Base-by-base conservation (phyloP, 305 asterid genomes). In the Solanum hybrid region DNA sequence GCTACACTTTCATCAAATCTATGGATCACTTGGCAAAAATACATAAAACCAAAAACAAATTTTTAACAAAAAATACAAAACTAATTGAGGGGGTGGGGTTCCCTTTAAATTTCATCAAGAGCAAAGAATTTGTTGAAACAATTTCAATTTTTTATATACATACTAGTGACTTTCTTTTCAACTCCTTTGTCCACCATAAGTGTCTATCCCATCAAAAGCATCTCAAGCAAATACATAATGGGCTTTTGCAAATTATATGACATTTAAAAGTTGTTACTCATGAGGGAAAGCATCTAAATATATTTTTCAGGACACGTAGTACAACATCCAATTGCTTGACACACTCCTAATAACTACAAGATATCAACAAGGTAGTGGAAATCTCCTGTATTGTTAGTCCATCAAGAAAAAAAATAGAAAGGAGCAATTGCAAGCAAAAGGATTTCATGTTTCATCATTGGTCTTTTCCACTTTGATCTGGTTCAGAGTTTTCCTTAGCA, bases 401-500 rank as follows among this genome's bases (percentile, higher is more conserved):
- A 81, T 81, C 69, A 84, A 84, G 87, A 20, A 84, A 84, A 84
- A 51, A 31, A 84, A 84, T 31, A 51, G 75, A 31, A 51, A 51
- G 72, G 42, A 84, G 75, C 37, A 29, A 10, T 51, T 29, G 87
- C 72, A 82, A 82, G 20, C 38, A 75, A 13, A 36, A n/a, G 29
- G 35, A 40, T n/a, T 87, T 88, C 89, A 51, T 82, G 88, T 31
- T 10, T 93, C 92, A 95, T 3, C 91, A 91, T 71, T 88, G 88
- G 78, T 94, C 97, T 29, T 93, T 92, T 76, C 92, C 95, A 69
- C 90, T 91, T 86, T 93, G 90, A 89, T 93, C 95, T 71, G 93
- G 91, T 88, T 90, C 96, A 22, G 95, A 94, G 42, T 88, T 90
- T 60, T 95, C 94, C 85, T 89, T 93, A 26, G 94, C 82, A 22